Evolutionary conservation across 2,329 filamentous ascomycete genomes (phyloP), one percentile per base, ranked within the genome.

Genomic region (Bipolaris bicolor): DNA sequence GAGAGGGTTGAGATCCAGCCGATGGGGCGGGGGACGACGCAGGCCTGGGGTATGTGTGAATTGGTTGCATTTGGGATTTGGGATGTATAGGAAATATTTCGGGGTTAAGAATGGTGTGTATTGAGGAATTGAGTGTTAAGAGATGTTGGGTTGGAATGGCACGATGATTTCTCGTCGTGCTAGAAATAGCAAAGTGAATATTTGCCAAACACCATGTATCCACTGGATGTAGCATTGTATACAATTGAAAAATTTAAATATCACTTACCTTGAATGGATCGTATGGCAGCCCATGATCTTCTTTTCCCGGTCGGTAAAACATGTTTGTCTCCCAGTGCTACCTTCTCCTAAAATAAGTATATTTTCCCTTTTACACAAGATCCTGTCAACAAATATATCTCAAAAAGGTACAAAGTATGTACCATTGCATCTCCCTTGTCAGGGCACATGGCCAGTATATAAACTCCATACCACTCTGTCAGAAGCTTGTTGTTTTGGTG

Each of bases 1-100:
- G 80, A 82, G 57, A 80, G 77, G 0, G 85, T 86, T 20, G 81
- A 84, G 65, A 88, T 87, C 84, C 85, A 88, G 61, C 85, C 86
- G 49, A 88, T 87, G 20, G 85, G 84, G 15, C 85, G 80, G 15
- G 85, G 85, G 40, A 86, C 76, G 2, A 88, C 84, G 70, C 85
- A 87, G 33, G 80, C 79, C 80, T 83, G 15, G 55, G 34, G 1
- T 10, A 26, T 13, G 18, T 13, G 15, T 55, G 20, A 43, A 6
- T 39, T 31, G 43, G 13, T 40, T 52, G 9, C n/a, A 33, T 39
- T 44, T 10, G 18, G 24, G 41, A 18, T 11, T 31, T 24, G 10
- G 10, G 26, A 3, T 9, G 18, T 9, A 9, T 26, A 26, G 7
- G 7, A 9, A 26, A 26, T 26, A 26, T 9, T 9, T 26, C 26